A percentile compares a stretch with the other conserved stretches of the same genome.
phyloP scores from a whole-genome alignment of 176 grass and related monocot species.

The Rhynchospora breviuscula region DNA sequence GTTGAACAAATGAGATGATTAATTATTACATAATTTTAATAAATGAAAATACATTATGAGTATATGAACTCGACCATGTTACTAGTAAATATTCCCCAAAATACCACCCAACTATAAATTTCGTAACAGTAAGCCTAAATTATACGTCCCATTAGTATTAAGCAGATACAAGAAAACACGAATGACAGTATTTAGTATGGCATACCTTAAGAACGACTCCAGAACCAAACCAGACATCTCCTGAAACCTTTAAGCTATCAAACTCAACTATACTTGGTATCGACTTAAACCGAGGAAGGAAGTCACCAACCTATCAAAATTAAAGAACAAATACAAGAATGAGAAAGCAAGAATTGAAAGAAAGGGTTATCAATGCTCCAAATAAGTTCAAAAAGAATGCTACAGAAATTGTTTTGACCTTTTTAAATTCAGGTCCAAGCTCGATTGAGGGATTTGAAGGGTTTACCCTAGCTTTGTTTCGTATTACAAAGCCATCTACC shows the following conservation, averaged over 20 bases:
- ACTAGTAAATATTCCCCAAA: not conserved
- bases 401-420: constrained; percentile 34
- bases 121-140: not conserved
- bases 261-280: constrained; percentile 95
- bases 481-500: constrained; percentile 81
- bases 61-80: not conserved
- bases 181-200: not conserved
- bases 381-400: not conserved
- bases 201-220: constrained; percentile 71
- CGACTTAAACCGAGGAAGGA: constrained; percentile 77
- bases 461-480: constrained; percentile 61
- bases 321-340: constrained; percentile 14
- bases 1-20: not conserved
- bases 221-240: constrained; percentile 82
- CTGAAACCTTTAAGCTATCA: constrained; percentile 84
- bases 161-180: constrained; percentile 1
- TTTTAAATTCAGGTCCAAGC: constrained; percentile 89
- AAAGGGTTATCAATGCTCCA: not conserved
- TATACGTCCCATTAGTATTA: not conserved
- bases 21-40: not conserved
- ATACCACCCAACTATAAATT: not conserved
- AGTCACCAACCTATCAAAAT: constrained; percentile 55
- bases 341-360: not conserved
- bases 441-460: constrained; percentile 78
- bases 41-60: not conserved